These are phyloP conservation scores for Nannizzia gypsea DNA, from an alignment of 2,329 filamentous ascomycete species.

Conservation along the genomic window DNA sequence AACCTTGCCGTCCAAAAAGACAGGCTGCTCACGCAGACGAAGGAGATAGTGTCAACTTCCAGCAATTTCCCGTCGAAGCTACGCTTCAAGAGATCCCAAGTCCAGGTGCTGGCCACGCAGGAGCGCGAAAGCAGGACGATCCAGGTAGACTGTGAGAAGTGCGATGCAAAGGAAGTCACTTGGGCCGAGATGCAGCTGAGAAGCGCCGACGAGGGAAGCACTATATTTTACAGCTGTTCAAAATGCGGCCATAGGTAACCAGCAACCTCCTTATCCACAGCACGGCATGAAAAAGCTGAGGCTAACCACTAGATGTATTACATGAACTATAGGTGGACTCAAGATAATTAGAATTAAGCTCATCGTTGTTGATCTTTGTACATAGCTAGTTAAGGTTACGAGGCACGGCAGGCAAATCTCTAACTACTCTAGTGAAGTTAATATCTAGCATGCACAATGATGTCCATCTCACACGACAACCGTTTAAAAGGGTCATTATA, in stretches of 20 bases:
- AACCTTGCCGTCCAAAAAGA: neutral
- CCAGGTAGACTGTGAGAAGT: conserved; percentile 14
- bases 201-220: conserved; percentile 80
- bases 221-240: conserved; percentile 68
- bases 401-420: no score
- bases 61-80: conserved; percentile 15
- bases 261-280: neutral
- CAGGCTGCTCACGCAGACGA: neutral
- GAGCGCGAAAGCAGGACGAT: conserved; percentile 7
- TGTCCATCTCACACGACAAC: no score
- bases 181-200: conserved; percentile 48
- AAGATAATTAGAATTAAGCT: no score
- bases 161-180: conserved; percentile 14
- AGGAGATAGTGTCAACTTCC: conserved; percentile 13
- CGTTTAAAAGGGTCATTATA: no score
- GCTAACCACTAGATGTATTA: neutral
- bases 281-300: neutral
- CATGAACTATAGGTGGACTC: neutral
- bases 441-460: no score
- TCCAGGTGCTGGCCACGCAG: conserved; percentile 11
- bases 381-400: no score
- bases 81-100: conserved; percentile 3
- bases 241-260: conserved; percentile 11
- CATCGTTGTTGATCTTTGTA: no score
- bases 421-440: no score